Evolutionary conservation across 176 grass and related monocot genomes (phyloP).

Genomic region (Cenchrus fungigraminus): DNA sequence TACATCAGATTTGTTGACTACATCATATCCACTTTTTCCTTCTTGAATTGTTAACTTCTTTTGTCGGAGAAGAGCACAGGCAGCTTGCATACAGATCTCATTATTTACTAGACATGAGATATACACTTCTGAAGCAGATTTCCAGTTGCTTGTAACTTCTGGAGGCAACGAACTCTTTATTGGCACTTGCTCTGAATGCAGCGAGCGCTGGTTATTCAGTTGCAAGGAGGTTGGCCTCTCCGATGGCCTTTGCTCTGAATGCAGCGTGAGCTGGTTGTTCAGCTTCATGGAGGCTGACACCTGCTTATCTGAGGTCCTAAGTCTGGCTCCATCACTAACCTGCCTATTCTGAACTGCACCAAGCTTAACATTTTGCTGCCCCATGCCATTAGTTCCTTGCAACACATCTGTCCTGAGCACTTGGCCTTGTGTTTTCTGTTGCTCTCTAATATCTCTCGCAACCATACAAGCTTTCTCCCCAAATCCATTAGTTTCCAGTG

Average conservation of each 20-base stretch:
- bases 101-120: background rate
- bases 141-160: slow-evolving; percentile 19
- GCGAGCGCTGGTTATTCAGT: background rate
- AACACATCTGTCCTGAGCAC: background rate
- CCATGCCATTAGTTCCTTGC: background rate
- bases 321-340: background rate
- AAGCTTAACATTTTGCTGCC: background rate
- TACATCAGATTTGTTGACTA: background rate
- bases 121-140: background rate
- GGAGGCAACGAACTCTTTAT: slow-evolving; percentile 5
- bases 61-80: slow-evolving; percentile 42
- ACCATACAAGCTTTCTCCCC: background rate
- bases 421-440: background rate
- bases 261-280: background rate
- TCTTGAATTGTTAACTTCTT: background rate
- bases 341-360: background rate
- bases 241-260: background rate
- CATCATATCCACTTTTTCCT: background rate
- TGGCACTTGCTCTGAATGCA: background rate
- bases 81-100: slow-evolving; percentile 33
- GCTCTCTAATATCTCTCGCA: background rate
- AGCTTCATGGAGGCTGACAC: background rate
- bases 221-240: background rate
- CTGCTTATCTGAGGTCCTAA: background rate
- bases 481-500: background rate